Base-by-base conservation (phyloP, 164 flowering plant genomes). In the Umbellularia californica region DNA sequence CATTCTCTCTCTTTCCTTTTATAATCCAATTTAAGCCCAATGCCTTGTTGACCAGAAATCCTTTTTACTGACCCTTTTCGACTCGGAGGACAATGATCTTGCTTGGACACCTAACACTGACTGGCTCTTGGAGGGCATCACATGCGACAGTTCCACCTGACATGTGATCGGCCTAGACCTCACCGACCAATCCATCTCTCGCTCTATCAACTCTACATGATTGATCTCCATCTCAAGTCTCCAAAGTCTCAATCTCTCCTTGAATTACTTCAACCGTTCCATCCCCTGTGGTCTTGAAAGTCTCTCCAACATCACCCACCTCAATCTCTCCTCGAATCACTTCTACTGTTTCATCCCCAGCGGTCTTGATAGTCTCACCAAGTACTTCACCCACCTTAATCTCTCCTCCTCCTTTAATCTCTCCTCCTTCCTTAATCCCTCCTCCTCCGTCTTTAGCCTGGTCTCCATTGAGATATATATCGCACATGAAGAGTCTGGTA, bases 391-490 rank as follows among this genome's bases (percentile, higher is more conserved):
- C 58, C 58, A 52, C 19, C 15, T 52, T 12, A 25, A 25, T 25
- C 55, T 51, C 55, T 51, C 55, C 15, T 51, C 2, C 27, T 25
- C 1, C 27, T 2, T 25, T 25, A 52, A 52, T 52, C 58, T 6
- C 58, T 52, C 58, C 58, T 13, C 3, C 19, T 52, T n/a, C n/a
- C n/a, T n/a, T 25, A 52, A 52, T 52, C 58, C 12, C 58, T 52
- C 58, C 58, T 13, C 3, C 19, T 52, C 58, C 17, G 58, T 19
- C 58, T 51, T 51, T 0, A 88, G 88, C 28, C 88, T 87, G 20
- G 76, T 80, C 41, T 89, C 87, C 0, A 23, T 73, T 20, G 83
- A 71, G 63, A 72, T 88, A 25, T 25, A 24, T 0, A 9, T 79
- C 85, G 1, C 69, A 27, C 1, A 27, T 85, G 80, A 78, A 70